phyloP scores from a whole-genome alignment of 352 stramenopile genomes.

The Pythium dissimile region DNA sequence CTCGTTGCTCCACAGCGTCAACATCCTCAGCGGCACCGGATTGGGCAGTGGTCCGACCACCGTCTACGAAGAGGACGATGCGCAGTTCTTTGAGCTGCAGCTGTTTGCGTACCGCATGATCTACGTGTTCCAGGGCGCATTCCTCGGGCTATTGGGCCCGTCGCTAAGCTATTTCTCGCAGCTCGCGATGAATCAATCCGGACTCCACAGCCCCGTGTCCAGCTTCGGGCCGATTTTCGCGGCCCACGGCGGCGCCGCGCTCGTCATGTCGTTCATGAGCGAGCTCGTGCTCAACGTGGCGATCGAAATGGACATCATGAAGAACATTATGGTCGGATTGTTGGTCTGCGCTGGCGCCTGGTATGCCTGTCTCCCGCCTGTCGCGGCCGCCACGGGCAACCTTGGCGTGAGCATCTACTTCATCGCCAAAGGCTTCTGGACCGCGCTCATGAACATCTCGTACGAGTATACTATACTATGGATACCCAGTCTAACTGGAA shows the following conservation, averaged over 20 bases:
- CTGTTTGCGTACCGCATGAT: conserved; percentile 61
- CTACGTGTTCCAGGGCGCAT: conserved; percentile 63
- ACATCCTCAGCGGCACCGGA: background rate
- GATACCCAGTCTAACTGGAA: background rate
- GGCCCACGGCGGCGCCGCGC: conserved; percentile 58
- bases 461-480: conserved; percentile 24
- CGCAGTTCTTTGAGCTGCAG: conserved; percentile 44
- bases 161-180: conserved; percentile 63
- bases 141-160: conserved; percentile 63
- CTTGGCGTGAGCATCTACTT: conserved; percentile 67
- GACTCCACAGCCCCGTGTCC: conserved; percentile 46
- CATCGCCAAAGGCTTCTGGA: conserved; percentile 74
- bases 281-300: conserved; percentile 67
- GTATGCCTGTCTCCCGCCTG: conserved; percentile 59
- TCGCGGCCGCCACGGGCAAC: conserved; percentile 58
- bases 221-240: conserved; percentile 75
- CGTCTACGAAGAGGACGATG: conserved; percentile 33
- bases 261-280: conserved; percentile 79
- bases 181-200: conserved; percentile 34
- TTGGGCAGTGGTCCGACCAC: background rate
- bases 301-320: conserved; percentile 67
- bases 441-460: conserved; percentile 74
- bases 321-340: conserved; percentile 61
- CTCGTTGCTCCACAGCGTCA: conserved; percentile 21
- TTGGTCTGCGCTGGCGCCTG: conserved; percentile 54